Evolutionary conservation across 768 basidiomycete genomes (phyloP).

Genomic region (Auricularia cornea): DNA sequence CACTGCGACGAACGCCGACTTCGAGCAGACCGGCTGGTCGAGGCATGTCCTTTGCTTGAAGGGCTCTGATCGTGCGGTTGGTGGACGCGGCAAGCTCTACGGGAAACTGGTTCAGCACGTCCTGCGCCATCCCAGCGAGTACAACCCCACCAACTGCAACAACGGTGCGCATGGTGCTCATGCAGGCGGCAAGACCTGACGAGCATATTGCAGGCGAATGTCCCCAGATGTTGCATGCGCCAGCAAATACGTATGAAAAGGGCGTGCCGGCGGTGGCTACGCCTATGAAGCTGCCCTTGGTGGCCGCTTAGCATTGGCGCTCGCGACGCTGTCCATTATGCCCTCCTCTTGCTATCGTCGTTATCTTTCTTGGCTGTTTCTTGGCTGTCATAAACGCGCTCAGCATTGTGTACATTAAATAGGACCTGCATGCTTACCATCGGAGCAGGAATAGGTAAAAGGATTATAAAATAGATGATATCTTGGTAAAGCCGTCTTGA

Average conservation of each 20-base stretch:
- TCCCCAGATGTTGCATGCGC: background rate
- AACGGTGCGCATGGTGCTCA: background rate
- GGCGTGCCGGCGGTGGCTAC: background rate
- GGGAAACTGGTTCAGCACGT: background rate
- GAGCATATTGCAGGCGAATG: background rate
- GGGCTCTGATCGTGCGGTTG: background rate
- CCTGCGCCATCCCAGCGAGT: background rate
- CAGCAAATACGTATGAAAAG: background rate
- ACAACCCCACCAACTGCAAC: background rate
- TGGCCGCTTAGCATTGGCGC: background rate
- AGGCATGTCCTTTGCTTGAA: background rate
- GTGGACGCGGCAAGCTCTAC: background rate
- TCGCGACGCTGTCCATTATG: background rate
- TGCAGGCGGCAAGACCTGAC: background rate
- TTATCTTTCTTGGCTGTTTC: too few species aligned
- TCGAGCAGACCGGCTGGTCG: constrained; percentile 2
- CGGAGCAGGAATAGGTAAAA: too few species aligned
- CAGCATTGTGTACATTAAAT: too few species aligned
- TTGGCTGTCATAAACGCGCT: too few species aligned
- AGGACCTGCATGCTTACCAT: too few species aligned
- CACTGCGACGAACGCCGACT: background rate
- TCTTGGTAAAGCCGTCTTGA: too few species aligned
- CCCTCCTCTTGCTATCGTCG: background rate
- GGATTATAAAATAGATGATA: too few species aligned
- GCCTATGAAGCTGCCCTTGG: background rate